These are phyloP conservation scores for Theobroma grandiflorum DNA, from an alignment of 441 rosid species.

Conservation along the genomic window DNA sequence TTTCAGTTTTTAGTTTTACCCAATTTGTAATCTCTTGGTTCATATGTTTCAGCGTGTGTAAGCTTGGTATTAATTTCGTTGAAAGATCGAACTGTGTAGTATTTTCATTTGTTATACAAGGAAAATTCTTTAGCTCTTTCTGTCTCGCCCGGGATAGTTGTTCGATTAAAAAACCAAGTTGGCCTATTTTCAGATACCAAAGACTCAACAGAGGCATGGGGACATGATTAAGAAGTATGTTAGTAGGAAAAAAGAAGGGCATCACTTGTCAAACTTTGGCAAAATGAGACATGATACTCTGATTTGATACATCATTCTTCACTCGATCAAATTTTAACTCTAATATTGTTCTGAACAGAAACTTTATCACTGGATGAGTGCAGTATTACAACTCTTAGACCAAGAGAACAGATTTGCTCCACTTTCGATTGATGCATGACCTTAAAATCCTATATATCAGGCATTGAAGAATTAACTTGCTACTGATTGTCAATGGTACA, in stretches of 20 bases:
- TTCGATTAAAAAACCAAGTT: neutral
- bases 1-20: slow-evolving; percentile 27
- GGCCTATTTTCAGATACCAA: neutral
- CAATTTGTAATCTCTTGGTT: slow-evolving; percentile 32
- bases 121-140: neutral
- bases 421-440: neutral
- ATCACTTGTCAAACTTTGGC: neutral
- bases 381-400: neutral
- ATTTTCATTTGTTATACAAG: slow-evolving; percentile 17
- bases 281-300: neutral
- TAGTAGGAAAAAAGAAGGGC: neutral
- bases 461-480: neutral
- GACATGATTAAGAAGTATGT: too few relatives aligned
- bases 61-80: slow-evolving; percentile 35
- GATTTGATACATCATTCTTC: neutral
- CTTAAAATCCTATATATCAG: neutral
- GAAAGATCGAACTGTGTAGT: slow-evolving; percentile 34
- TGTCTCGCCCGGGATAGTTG: neutral
- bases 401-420: neutral
- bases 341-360: neutral
- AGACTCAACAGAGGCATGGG: neutral
- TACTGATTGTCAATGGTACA: slow-evolving; percentile 3
- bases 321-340: neutral
- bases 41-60: slow-evolving; percentile 40
- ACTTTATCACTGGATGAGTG: neutral